phyloP scores from a whole-genome alignment of 2,329 filamentous ascomycete genomes.

The Venturia aucupariae region DNA sequence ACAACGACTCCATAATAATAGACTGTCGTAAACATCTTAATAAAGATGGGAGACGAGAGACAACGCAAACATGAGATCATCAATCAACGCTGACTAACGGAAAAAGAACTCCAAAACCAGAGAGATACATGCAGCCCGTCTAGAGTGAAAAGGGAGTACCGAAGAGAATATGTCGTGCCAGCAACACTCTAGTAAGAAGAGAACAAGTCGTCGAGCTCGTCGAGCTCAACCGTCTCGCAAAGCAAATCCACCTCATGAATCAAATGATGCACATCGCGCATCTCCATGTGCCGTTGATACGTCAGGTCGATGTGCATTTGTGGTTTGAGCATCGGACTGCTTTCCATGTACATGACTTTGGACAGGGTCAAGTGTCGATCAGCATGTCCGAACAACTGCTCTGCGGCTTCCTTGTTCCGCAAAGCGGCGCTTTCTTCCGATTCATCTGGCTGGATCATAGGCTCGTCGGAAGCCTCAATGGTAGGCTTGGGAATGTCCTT shows the following conservation, averaged over 20 bases:
- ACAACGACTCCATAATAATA: not conserved
- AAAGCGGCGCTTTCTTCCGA: constrained; percentile 40
- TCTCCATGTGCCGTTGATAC: constrained; percentile 22
- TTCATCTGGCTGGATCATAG: constrained; percentile 33
- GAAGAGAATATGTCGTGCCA: not conserved
- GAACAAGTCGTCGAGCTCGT: constrained; percentile 84
- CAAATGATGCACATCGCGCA: constrained; percentile 25
- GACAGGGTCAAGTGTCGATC: constrained; percentile 28
- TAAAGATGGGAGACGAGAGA: not conserved
- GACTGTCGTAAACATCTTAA: not conserved
- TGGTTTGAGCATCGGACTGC: constrained; percentile 39
- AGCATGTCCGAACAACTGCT: constrained; percentile 39
- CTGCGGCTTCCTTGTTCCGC: constrained; percentile 41
- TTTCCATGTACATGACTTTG: constrained; percentile 28
- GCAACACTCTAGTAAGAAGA: constrained; percentile 52
- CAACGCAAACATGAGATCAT: not conserved
- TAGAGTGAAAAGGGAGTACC: not conserved
- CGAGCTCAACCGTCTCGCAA: constrained; percentile 82
- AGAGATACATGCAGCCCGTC: not conserved
- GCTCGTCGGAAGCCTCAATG: constrained; percentile 18
- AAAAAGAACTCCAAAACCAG: not conserved
- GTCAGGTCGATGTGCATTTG: constrained; percentile 19
- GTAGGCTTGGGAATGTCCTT: not conserved
- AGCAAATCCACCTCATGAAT: constrained; percentile 21
- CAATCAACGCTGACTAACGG: not conserved